A percentile compares a stretch with the other conserved stretches of the same genome.
These are phyloP conservation scores for Nakaseomyces uthaithaninus DNA, from an alignment of 1,139 yeast species.

Conservation along the genomic window DNA sequence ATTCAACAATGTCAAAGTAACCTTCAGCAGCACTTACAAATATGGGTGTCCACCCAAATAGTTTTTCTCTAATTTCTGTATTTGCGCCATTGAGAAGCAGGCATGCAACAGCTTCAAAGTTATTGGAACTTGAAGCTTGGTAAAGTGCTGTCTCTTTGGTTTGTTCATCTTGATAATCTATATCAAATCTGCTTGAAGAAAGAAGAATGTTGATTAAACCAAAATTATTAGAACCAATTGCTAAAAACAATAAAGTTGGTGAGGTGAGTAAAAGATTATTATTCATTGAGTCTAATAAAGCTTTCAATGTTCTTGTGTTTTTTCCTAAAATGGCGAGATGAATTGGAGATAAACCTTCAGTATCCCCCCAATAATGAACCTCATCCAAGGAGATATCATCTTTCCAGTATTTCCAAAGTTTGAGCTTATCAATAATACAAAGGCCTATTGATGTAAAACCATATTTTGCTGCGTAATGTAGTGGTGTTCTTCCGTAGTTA, in stretches of 20 bases:
- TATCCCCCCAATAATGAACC: slow-evolving; percentile 65
- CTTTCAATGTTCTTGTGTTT: slow-evolving; percentile 69
- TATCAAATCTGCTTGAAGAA: slow-evolving; percentile 50
- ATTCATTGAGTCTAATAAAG: slow-evolving; percentile 44
- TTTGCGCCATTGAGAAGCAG: slow-evolving; percentile 56
- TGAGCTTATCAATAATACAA: slow-evolving; percentile 46
- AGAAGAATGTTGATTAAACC: slow-evolving; percentile 50
- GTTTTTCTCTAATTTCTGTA: slow-evolving; percentile 64
- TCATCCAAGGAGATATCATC: slow-evolving; percentile 49
- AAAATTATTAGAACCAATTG: slow-evolving; percentile 60
- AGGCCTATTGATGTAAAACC: slow-evolving; percentile 63
- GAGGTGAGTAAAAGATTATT: slow-evolving; percentile 35
- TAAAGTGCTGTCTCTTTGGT: slow-evolving; percentile 75
- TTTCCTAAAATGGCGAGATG: slow-evolving; percentile 77
- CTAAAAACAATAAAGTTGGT: slow-evolving; percentile 53
- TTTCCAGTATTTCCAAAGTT: slow-evolving; percentile 46
- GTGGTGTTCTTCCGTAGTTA: slow-evolving; percentile 71
- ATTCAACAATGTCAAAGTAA: slow-evolving; percentile 44
- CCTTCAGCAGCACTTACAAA: slow-evolving; percentile 92
- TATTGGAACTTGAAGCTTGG: slow-evolving; percentile 63
- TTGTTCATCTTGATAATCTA: slow-evolving; percentile 55
- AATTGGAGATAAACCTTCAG: slow-evolving; percentile 72
- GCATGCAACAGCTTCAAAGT: slow-evolving; percentile 45
- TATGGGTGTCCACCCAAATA: slow-evolving; percentile 93
- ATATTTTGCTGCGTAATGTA: slow-evolving; percentile 85